phyloP scores from a whole-genome alignment of 441 rosid species.

The Erysimum cheiri region DNA sequence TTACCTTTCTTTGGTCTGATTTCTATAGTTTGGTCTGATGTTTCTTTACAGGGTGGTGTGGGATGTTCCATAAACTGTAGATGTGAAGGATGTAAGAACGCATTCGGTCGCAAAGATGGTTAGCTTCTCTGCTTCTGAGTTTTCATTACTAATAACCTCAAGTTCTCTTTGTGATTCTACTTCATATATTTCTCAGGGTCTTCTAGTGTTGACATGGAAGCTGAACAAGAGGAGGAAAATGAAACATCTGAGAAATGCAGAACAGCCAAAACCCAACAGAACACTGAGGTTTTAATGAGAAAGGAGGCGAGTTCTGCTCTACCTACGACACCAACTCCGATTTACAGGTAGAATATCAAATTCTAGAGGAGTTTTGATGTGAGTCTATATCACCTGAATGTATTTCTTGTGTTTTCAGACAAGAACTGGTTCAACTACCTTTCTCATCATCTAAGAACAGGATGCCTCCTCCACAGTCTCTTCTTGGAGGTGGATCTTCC shows the following conservation, averaged over 20 bases:
- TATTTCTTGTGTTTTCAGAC: constrained; percentile 49
- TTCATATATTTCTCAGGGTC: constrained; percentile 55
- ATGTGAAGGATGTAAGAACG: constrained; percentile 77
- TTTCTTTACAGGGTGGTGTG: constrained; percentile 60
- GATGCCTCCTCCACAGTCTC: constrained; percentile 62
- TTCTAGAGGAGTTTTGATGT: constrained; percentile 4
- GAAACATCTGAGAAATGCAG: constrained; percentile 58
- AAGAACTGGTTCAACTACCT: constrained; percentile 58
- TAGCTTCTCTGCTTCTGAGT: constrained; percentile 36
- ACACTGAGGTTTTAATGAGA: constrained; percentile 53
- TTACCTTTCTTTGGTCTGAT: constrained; percentile 36
- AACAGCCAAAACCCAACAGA: constrained; percentile 49
- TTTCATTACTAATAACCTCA: background rate
- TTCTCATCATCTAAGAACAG: constrained; percentile 63
- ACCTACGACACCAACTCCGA: constrained; percentile 61
- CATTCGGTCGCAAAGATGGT: constrained; percentile 71
- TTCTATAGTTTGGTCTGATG: constrained; percentile 22
- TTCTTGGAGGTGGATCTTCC: constrained; percentile 67
- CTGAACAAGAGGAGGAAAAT: constrained; percentile 64
- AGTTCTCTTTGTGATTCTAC: background rate
- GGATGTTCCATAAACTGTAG: constrained; percentile 80
- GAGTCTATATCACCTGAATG: constrained; percentile 21
- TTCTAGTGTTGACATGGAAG: constrained; percentile 55
- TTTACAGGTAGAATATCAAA: constrained; percentile 61
- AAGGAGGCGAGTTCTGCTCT: constrained; percentile 58